Evolutionary conservation across 2,329 filamentous ascomycete species (phyloP).

Genomic region (Penicillium freii): DNA sequence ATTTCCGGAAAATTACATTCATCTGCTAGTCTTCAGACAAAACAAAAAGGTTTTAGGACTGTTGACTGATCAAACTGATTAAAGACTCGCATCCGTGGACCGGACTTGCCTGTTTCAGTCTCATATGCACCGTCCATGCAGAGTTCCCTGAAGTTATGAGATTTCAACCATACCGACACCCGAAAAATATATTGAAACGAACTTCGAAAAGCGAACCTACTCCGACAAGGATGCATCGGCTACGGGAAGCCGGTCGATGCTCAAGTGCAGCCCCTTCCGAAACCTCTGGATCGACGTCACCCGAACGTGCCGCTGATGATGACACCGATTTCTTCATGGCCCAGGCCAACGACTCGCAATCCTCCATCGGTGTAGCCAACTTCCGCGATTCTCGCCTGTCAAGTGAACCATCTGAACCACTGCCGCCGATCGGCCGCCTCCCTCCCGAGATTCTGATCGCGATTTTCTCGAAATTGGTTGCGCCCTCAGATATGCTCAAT

Average conservation of each 20-base stretch:
- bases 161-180: conserved; percentile 17
- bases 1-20: neutral
- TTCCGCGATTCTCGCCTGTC: conserved; percentile 70
- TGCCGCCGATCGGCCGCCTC: conserved; percentile 71
- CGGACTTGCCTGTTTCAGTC: conserved; percentile 9
- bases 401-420: conserved; percentile 41
- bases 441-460: conserved; percentile 93
- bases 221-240: conserved; percentile 36
- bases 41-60: neutral
- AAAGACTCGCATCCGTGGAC: conserved; percentile 3
- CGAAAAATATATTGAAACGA: conserved; percentile 12
- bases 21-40: neutral
- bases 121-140: conserved; percentile 17
- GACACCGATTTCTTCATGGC: conserved; percentile 91
- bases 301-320: conserved; percentile 66
- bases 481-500: conserved; percentile 72
- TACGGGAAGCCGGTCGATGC: conserved; percentile 36
- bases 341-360: conserved; percentile 84
- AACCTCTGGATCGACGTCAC: conserved; percentile 47
- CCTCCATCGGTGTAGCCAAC: conserved; percentile 78
- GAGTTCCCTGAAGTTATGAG: conserved; percentile 20
- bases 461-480: conserved; percentile 81
- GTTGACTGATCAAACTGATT: neutral
- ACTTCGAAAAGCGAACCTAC: conserved; percentile 6
- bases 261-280: conserved; percentile 44